Evolutionary conservation across 805 yeast genomes (phyloP).

Genomic region (Crinitomyces ghanaensis): DNA sequence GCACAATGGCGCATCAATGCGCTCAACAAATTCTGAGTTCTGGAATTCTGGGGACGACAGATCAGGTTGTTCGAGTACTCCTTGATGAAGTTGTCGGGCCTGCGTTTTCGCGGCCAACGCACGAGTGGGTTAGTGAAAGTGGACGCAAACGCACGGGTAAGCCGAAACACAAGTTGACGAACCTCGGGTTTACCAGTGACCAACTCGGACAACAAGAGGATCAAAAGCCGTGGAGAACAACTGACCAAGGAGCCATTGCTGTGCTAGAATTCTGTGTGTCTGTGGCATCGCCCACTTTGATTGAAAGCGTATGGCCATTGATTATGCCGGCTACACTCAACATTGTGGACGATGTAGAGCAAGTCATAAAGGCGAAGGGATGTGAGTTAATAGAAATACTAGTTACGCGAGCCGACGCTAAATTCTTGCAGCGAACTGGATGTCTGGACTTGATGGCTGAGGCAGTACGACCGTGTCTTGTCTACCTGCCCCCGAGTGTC

Average conservation of each 20-base stretch:
- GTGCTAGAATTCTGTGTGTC: not conserved
- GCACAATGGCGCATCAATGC: too few species aligned
- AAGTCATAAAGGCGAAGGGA: conserved; percentile 18
- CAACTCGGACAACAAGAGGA: conserved; percentile 2
- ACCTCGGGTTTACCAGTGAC: not conserved
- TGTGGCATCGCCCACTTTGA: conserved; percentile 1
- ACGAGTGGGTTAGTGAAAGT: conserved; percentile 2
- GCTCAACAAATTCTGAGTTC: too few species aligned
- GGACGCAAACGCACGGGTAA: conserved; percentile 2
- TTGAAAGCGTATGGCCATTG: conserved; percentile 20
- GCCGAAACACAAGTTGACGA: too few species aligned
- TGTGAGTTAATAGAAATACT: conserved; percentile 11
- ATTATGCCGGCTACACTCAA: conserved; percentile 23
- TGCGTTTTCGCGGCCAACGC: conserved; percentile 2
- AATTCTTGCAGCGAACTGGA: conserved; percentile 16
- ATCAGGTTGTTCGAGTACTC: too few species aligned
- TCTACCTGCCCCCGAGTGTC: conserved; percentile 25
- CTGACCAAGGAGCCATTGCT: conserved; percentile 2
- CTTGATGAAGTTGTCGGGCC: conserved; percentile 2
- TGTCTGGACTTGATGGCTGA: conserved; percentile 22
- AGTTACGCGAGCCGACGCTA: conserved; percentile 5
- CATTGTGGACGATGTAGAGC: conserved; percentile 21
- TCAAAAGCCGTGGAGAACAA: conserved; percentile 8
- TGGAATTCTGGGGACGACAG: too few species aligned
- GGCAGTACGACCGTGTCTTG: conserved; percentile 18